Base-by-base conservation (phyloP, 176 grass and related monocot genomes). In the Avena eriantha region DNA sequence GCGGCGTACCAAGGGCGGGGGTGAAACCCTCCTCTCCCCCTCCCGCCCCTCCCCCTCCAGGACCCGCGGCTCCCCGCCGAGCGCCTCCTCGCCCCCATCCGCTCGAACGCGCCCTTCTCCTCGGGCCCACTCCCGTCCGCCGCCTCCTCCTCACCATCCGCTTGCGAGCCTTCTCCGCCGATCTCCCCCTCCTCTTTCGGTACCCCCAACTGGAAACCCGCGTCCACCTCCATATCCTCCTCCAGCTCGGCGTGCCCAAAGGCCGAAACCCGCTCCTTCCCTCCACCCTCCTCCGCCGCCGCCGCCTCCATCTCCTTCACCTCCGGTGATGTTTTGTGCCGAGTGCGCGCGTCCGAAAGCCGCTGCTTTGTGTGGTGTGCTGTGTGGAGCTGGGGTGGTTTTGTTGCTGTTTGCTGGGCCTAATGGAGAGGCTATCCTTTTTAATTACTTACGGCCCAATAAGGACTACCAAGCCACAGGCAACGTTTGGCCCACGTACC, bases 11-110 rank as follows among this genome's bases (percentile, higher is more conserved):
- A 83, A 83, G 88, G 54, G 73, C 43, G 43, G 45, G 61, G 88
- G 57, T 83, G 84, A 82, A 90, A 90, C 73, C 84, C 84, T 82
- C 87, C 82, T 60, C 61, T 78, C 80, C 80, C 73, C 63, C 26
- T 49, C 34, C 67, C 9, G 11, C 77, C 69, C 17, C 79, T 82
- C 17, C 72, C 84, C 73, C 64, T 78, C 84, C 84, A 86, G 12
- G 80, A n/a, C 5, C 43, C 17, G 31, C 79, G 63, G 64, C 49
- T 69, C 79, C 80, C 63, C 33, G 54, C 79, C 54, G 74, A 49
- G 16, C 6, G 1, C 45, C 2, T 17, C 55, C 70, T 73, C 70
- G 70, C 3, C 59, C 51, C 61, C 60, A 17, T 82, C 78, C 78
- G 5, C 57, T 50, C 73, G 73, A 82, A 71, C 80, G 17, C 67